Evolutionary conservation across 2,329 filamentous ascomycete genomes (phyloP), one percentile per base, ranked within the genome.

Genomic region (Colletotrichum tropicicola): DNA sequence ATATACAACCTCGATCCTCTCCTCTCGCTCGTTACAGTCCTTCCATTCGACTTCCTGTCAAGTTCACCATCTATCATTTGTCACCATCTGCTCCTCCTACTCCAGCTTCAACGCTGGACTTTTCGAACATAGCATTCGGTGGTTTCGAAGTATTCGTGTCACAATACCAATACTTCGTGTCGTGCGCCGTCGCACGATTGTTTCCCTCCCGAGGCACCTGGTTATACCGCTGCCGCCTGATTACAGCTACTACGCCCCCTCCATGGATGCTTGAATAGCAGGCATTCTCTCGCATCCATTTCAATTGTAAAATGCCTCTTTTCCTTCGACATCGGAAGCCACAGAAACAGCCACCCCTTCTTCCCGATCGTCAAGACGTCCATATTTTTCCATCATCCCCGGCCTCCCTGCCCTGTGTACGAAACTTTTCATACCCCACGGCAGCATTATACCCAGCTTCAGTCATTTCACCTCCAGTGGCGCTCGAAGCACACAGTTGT

Each of bases 401-500:
- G 23, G 9, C 55, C 27, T 35, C 43, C n/a, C 12, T 49, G 8
- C 32, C 30, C 10, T 30, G 28, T 8, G 44, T 69, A 44, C 66
- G 68, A 19, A 73, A 73, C 55, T 71, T 70, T 39, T 71, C 69
- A 19, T 73, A 72, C 56, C 71, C 68, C 4, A 66, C 65, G 13
- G 15, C 53, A 3, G 45, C 43, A n/a, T 32, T 59, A 19, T 60
- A 43, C 32, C 17, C 59, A 41, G 12, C 52, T n/a, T 37, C 52
- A 27, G 12, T n/a, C 10, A 10, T 21, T 10, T 23, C 25, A 7
- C 4, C n/a, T 30, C 21, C 48, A 41, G 21, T 12, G 23, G 35
- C 13, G 17, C 15, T 2, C 10, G 19, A 21, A 37, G 28, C 30
- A 41, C 3, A 41, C 15, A 9, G 4, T 7, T 35, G 12, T 35